A percentile compares a stretch with the other conserved stretches of the same genome.
phyloP scores from a whole-genome alignment of 2,329 filamentous ascomycete genomes.

The Fusarium gaditjirri region DNA sequence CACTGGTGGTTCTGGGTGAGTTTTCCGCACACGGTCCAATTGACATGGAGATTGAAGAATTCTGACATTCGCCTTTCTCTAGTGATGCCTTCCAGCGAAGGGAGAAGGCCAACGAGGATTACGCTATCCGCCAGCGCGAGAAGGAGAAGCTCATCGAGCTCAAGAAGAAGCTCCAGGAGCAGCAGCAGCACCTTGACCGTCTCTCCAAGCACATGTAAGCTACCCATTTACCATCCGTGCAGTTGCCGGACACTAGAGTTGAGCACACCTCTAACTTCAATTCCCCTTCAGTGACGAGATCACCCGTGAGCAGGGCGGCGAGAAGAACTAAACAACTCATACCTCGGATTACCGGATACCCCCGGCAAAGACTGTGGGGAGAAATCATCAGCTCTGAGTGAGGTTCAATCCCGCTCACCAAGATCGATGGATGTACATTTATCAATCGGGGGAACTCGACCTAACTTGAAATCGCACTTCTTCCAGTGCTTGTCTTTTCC shows the following conservation, averaged over 20 bases:
- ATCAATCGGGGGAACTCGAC: conserved; percentile 5
- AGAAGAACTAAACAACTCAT: conserved; percentile 64
- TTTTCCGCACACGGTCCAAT: conserved; percentile 34
- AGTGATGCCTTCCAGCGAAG: conserved; percentile 95
- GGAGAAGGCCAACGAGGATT: conserved; percentile 87
- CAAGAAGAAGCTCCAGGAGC: conserved; percentile 77
- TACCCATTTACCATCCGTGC: conserved; percentile 4
- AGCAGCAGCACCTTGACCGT: conserved; percentile 85
- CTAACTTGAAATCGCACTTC: conserved; percentile 28
- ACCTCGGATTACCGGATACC: conserved; percentile 28
- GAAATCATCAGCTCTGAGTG: conserved; percentile 22
- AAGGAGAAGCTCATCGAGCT: conserved; percentile 87
- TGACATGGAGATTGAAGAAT: neutral
- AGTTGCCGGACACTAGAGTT: neutral
- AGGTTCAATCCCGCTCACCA: conserved; percentile 28
- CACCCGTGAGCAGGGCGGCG: conserved; percentile 76
- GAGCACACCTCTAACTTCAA: conserved; percentile 21
- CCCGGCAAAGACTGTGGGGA: conserved; percentile 34
- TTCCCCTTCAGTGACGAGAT: conserved; percentile 72
- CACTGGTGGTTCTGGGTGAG: conserved; percentile 65
- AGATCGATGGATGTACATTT: conserved; percentile 19
- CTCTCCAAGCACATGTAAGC: conserved; percentile 87
- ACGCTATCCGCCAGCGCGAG: conserved; percentile 87
- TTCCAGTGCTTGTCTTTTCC: conserved; percentile 40
- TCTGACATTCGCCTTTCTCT: conserved; percentile 12